Percentiles rank a stretch among this genome's conserved stretches.
Conservation (phyloP, 169 alveolate species). For the Cryptosporidium baileyi region DNA sequence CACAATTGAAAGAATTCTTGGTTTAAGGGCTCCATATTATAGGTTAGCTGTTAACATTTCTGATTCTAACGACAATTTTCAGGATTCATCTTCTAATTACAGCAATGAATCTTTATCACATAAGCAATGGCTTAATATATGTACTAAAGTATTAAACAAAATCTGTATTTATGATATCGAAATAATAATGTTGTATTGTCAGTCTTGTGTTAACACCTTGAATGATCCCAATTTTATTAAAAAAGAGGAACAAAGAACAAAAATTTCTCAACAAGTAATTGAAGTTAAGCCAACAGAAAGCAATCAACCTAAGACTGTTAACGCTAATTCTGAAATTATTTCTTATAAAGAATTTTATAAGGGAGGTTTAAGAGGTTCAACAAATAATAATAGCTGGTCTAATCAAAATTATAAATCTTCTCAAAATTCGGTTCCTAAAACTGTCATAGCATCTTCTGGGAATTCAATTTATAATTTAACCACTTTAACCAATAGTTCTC, state of each 20-base stretch:
- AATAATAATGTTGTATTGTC: conserved; percentile 9
- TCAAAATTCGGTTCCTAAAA: conserved; percentile 15
- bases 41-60: conserved; percentile 17
- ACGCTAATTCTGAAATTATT: conserved; percentile 18
- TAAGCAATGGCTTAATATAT: conserved; percentile 46
- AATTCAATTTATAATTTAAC: too few species aligned
- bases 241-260: background rate
- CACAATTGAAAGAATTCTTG: conserved; percentile 41
- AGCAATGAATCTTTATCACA: background rate
- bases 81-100: background rate
- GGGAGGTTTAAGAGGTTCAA: background rate
- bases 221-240: conserved; percentile 10
- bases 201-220: conserved; percentile 18
- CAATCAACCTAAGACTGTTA: conserved; percentile 25
- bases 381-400: background rate
- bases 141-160: conserved; percentile 44
- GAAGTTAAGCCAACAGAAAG: background rate
- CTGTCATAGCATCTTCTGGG: conserved; percentile 38
- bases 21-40: conserved; percentile 63
- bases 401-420: background rate
- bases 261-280: background rate
- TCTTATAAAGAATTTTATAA: background rate
- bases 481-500: too few species aligned
- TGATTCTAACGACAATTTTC: too few species aligned
- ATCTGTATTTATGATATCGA: conserved; percentile 20